Conservation (phyloP, 345 rosid genomes). For the Eucalyptus curtisii region DNA sequence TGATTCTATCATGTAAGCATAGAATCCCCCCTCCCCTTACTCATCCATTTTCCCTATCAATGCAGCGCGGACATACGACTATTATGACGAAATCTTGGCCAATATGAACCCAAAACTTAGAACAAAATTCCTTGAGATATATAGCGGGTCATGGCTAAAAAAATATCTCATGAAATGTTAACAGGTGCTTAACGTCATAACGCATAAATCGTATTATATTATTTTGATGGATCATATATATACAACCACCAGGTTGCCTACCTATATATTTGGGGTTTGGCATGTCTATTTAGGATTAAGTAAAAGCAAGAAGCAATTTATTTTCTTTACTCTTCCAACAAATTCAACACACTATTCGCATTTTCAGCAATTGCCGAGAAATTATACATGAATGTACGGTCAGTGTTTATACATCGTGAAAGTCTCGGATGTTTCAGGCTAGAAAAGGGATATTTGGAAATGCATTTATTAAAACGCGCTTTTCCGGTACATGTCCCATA, state of each 20-base stretch:
- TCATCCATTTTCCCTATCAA: not conserved
- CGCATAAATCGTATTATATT: not conserved
- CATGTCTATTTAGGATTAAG: not conserved
- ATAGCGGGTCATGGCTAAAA: not conserved
- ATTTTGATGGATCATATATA: not conserved
- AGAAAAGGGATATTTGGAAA: not conserved
- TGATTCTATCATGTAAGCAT: not conserved
- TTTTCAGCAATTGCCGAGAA: not conserved
- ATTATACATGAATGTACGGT: not conserved
- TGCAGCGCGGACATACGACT: not conserved
- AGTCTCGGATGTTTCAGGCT: not conserved
- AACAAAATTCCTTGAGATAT: not conserved
- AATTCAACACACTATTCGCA: not conserved
- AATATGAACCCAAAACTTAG: not conserved
- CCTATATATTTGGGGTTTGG: not conserved
- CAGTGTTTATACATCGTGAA: not conserved
- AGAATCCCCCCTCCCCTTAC: not conserved
- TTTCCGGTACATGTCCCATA: not conserved
- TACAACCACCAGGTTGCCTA: not conserved
- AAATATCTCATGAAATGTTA: not conserved
- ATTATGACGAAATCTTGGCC: not conserved
- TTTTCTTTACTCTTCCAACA: not conserved
- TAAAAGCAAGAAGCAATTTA: not conserved
- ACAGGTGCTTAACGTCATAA: rapidly evolving
- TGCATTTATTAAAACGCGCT: not conserved